A percentile compares a stretch with the other conserved stretches of the same genome.
Evolutionary conservation across 305 asterid species (phyloP).

Genomic region (Striga hermonthica): DNA sequence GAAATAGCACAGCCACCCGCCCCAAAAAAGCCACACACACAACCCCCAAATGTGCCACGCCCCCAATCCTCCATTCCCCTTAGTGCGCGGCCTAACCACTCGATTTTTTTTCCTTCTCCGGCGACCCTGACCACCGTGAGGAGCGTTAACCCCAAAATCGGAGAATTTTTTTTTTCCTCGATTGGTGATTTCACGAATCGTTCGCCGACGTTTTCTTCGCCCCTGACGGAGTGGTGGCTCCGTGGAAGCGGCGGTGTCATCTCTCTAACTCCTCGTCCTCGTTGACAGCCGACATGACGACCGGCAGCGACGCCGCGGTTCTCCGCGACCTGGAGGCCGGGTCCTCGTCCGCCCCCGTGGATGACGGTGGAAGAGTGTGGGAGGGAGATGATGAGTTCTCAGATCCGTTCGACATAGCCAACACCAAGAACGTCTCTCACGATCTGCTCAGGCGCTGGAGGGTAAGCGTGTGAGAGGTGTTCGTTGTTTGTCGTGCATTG

Average conservation of each 20-base stretch:
- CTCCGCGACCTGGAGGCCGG: constrained; percentile 49
- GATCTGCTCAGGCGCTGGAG: constrained; percentile 86
- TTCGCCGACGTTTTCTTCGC: constrained; percentile 18
- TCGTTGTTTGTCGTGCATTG: no score
- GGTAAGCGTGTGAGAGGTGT: constrained; percentile 40
- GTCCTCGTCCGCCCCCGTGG: constrained; percentile 28
- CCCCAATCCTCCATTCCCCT: constrained; percentile 5
- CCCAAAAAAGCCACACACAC: no score
- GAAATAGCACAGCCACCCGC: constrained; percentile 21
- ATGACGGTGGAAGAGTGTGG: constrained; percentile 26
- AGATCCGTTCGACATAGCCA: constrained; percentile 81
- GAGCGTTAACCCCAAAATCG: neutral
- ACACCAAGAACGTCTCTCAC: constrained; percentile 66
- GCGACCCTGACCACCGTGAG: neutral
- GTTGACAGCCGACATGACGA: constrained; percentile 41
- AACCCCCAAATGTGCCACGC: constrained; percentile 7
- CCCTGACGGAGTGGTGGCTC: constrained; percentile 45
- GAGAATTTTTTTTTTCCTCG: neutral
- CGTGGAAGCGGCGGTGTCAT: constrained; percentile 53
- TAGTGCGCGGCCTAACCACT: constrained; percentile 31
- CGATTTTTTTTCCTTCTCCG: constrained; percentile 23
- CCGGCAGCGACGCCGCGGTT: constrained; percentile 37
- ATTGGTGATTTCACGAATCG: constrained; percentile 12
- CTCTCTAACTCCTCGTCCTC: constrained; percentile 33
- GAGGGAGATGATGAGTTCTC: constrained; percentile 39